phyloP scores from a whole-genome alignment of 768 basidiomycete species.

The Gautieria morchelliformis region DNA sequence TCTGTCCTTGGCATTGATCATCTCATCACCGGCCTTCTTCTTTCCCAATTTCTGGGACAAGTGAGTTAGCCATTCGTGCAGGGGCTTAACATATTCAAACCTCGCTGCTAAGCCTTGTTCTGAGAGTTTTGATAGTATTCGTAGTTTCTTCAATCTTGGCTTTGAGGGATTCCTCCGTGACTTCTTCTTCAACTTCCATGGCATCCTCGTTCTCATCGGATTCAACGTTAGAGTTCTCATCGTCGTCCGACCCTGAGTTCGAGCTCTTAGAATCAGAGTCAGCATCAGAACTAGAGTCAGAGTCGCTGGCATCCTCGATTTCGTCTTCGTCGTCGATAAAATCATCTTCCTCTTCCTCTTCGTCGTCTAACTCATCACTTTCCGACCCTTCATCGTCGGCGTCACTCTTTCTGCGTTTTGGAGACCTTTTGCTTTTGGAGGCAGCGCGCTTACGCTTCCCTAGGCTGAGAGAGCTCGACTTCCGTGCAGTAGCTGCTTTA shows the following conservation, averaged over 20 bases:
- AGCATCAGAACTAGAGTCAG: constrained; percentile 1
- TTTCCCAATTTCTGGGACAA: constrained; percentile 23
- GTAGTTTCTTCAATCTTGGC: constrained; percentile 35
- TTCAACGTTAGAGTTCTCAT: constrained; percentile 11
- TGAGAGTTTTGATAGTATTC: constrained; percentile 29
- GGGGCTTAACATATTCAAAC: background rate
- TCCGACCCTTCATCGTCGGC: background rate
- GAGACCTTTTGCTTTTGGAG: constrained; percentile 29
- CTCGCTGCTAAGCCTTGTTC: constrained; percentile 23
- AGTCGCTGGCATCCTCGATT: constrained; percentile 20
- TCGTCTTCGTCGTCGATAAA: constrained; percentile 22
- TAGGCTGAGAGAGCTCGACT: constrained; percentile 1
- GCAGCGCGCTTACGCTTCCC: constrained; percentile 44
- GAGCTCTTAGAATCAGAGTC: constrained; percentile 17
- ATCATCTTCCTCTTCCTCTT: constrained; percentile 12
- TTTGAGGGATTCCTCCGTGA: constrained; percentile 36
- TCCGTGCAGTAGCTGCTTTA: constrained; percentile 12
- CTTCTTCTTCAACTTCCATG: constrained; percentile 24
- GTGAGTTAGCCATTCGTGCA: background rate
- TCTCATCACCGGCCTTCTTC: constrained; percentile 28
- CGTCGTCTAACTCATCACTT: constrained; percentile 12
- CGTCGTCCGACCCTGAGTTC: constrained; percentile 15
- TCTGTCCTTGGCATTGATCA: constrained; percentile 31
- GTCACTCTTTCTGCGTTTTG: constrained; percentile 32
- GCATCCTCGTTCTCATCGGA: constrained; percentile 23